These are phyloP conservation scores for Penicillium ochrochloron DNA, from an alignment of 495 filamentous ascomycete species.

Conservation along the genomic window DNA sequence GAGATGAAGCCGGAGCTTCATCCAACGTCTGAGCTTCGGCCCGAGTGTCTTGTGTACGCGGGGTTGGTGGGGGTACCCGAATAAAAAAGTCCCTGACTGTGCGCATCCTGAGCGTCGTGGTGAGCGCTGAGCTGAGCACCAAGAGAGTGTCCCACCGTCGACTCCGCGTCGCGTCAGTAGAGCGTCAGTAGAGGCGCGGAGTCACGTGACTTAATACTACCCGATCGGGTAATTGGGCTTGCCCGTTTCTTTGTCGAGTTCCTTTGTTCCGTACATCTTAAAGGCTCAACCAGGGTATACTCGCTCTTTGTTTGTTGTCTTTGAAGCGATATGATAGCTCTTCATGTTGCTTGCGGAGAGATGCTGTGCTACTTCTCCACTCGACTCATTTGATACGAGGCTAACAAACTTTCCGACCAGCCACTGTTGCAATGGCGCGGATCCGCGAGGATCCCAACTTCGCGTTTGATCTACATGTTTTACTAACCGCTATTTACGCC, in stretches of 20 bases:
- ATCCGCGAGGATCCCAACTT: slow-evolving; percentile 12
- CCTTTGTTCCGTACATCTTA: neutral
- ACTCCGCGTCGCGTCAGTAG: slow-evolving; percentile 29
- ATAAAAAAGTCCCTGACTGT: slow-evolving; percentile 48
- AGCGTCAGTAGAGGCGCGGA: slow-evolving; percentile 23
- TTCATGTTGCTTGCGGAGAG: neutral
- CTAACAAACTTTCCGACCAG: slow-evolving; percentile 1
- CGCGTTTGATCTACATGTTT: slow-evolving; percentile 12
- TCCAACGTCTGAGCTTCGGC: neutral
- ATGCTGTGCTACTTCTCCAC: neutral
- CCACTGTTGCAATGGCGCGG: slow-evolving; percentile 10
- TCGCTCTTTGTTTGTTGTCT: neutral
- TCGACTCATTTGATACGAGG: neutral
- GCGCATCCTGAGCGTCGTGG: slow-evolving; percentile 31
- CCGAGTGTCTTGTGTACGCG: slow-evolving; percentile 7
- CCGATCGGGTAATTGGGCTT: neutral
- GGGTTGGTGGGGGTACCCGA: neutral
- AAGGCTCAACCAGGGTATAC: neutral
- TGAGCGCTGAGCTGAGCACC: slow-evolving; percentile 5
- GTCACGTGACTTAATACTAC: slow-evolving; percentile 27
- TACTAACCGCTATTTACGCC: neutral
- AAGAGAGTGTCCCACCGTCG: slow-evolving; percentile 4
- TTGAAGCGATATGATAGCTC: neutral
- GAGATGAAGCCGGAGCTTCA: slow-evolving; percentile 30
- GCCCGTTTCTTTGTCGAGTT: neutral